Percentiles rank a stretch among this genome's conserved stretches.
These are phyloP conservation scores for Skeletonema menzelii DNA, from an alignment of 108 stramenopile species.

Conservation along the genomic window DNA sequence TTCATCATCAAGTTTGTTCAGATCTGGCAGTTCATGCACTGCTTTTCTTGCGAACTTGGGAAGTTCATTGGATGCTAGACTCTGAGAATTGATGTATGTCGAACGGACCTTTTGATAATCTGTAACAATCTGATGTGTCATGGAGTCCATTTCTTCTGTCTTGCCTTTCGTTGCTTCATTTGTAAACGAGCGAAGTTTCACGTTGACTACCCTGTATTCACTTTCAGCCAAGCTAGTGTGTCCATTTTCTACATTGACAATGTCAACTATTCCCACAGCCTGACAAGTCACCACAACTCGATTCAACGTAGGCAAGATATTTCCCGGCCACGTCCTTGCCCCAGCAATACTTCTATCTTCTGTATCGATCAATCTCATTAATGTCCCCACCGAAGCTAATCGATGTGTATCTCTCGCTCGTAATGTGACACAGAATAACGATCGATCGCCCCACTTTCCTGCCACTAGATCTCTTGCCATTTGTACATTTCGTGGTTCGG, in stretches of 20 bases:
- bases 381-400: conserved; percentile 61
- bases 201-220: conserved; percentile 57
- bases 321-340: conserved; percentile 13
- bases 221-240: conserved; percentile 5
- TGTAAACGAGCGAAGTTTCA: conserved; percentile 12
- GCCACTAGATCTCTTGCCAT: conserved; percentile 55
- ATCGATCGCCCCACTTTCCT: conserved; percentile 18
- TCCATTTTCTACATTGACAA: conserved; percentile 36
- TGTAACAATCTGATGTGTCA: conserved; percentile 21
- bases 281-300: conserved; percentile 47
- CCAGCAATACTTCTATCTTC: conserved; percentile 30
- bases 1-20: conserved; percentile 17
- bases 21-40: conserved; percentile 23
- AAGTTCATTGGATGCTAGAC: conserved; percentile 50
- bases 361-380: conserved; percentile 52
- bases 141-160: conserved; percentile 12
- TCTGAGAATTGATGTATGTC: conserved; percentile 51
- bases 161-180: conserved; percentile 11
- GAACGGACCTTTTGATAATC: conserved; percentile 51
- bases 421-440: conserved; percentile 53
- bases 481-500: conserved; percentile 73
- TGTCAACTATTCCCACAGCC: conserved; percentile 57
- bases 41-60: conserved; percentile 46
- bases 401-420: conserved; percentile 66
- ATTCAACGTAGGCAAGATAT: conserved; percentile 7